A percentile compares a stretch with the other conserved stretches of the same genome.
Conservation (phyloP, 1,284 basidiomycete genomes). For the Somion occarium region DNA sequence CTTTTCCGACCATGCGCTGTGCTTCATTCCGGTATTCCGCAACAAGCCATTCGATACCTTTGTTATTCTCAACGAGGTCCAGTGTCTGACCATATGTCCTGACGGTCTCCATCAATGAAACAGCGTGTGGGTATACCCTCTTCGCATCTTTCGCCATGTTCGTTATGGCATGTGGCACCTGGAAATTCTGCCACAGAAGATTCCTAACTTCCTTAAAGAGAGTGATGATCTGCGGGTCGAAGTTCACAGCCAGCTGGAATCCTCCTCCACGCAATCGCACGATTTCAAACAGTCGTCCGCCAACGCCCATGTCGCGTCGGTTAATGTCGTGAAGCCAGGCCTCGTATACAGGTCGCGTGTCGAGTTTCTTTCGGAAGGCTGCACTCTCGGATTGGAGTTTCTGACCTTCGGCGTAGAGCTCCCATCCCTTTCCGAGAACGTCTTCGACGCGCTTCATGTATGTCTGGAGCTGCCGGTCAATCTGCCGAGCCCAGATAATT, state of each 20-base stretch:
- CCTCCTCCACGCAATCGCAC: conserved; percentile 77
- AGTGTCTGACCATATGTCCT: conserved; percentile 94
- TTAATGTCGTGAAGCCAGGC: conserved; percentile 97
- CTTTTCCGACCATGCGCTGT: conserved; percentile 86
- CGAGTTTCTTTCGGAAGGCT: conserved; percentile 94
- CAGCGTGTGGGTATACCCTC: conserved; percentile 96
- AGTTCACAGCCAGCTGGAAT: conserved; percentile 91
- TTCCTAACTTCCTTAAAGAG: conserved; percentile 98
- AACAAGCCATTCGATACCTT: conserved; percentile 88
- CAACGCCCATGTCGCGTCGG: conserved; percentile 86
- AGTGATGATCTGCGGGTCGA: conserved; percentile 96
- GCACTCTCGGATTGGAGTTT: conserved; percentile 90
- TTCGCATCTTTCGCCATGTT: conserved; percentile 99
- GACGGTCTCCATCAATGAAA: conserved; percentile 97
- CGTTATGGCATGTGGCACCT: conserved; percentile 90
- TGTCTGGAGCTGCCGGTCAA: conserved; percentile 91
- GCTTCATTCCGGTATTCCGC: conserved; percentile 90
- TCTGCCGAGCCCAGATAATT: conserved; percentile 98
- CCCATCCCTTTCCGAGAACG: conserved; percentile 97
- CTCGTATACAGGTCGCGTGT: conserved; percentile 90
- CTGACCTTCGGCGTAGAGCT: conserved; percentile 98
- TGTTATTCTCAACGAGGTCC: conserved; percentile 84
- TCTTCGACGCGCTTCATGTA: conserved; percentile 99
- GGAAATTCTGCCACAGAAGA: conserved; percentile 92
- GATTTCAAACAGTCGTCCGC: conserved; percentile 96